Base-by-base conservation (phyloP, 768 basidiomycete species). In the Naganishia vaughanmartiniae region DNA sequence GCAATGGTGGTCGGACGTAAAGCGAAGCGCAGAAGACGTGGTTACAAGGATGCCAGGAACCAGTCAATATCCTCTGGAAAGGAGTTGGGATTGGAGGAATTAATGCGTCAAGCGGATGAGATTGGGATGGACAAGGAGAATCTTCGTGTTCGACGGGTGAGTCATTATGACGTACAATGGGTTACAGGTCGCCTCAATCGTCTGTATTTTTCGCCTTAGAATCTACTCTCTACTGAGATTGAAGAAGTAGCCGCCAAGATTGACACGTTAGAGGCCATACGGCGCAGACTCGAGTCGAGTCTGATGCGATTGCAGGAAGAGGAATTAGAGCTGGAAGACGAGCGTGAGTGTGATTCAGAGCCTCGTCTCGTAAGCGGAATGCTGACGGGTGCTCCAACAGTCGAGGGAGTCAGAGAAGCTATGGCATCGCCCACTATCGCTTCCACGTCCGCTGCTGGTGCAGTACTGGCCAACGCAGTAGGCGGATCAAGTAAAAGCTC, bases 241-340 rank as follows among this genome's bases (percentile, higher is more conserved):
- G 82, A 84, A 30, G 93, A 97, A 79, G 90, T 99, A 26, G 89
- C 91, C 30, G 85, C 87, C 73, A 97, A 96, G 84, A 97, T 98
- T 58, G 87, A 88, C 63, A 87, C 89, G 5, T 82, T 98, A 42
- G 92, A 94, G 74, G 85, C 83, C 19, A 91, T 97, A 68, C 85
- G 93, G 66, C 84, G 86, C 11, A 89, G 89, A 73, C 84, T 98
- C 30, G 91, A 93, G 77, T 85, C 88, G 53, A 89, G 92, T 77
- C 84, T 99, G 9, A 82, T 98, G 36, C 90, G 87, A 78, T 79
- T 97, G 55, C 91, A 94, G 69, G 95, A 99, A 78, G 95, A 98
- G 74, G 94, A 96, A 72, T 84, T 99, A 28, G 95, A 97, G 77
- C 83, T 99, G n/a, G 92, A 96, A 76, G 95, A 96, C 71, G 95